Conservation (phyloP, 805 yeast species). For the Metschnikowia kunwiensis region DNA sequence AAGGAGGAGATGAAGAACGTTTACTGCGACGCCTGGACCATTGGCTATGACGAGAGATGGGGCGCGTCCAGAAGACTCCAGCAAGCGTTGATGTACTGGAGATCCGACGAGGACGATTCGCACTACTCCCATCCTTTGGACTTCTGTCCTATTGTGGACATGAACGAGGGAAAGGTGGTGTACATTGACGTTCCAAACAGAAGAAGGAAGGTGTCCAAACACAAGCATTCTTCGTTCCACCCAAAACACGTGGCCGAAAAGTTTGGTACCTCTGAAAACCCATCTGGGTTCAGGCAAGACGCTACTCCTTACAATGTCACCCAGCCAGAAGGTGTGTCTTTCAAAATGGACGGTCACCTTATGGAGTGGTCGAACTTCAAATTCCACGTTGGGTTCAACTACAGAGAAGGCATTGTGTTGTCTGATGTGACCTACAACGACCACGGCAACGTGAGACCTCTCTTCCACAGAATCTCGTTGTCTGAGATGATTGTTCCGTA, state of each 20-base stretch:
- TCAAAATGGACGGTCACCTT: slow-evolving; percentile 63
- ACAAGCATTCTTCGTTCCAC: slow-evolving; percentile 67
- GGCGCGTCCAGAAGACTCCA: slow-evolving; percentile 72
- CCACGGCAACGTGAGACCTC: slow-evolving; percentile 67
- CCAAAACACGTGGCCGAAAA: slow-evolving; percentile 60
- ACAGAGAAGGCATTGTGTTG: slow-evolving; percentile 80
- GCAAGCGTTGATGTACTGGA: slow-evolving; percentile 78
- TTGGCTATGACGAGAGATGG: slow-evolving; percentile 75
- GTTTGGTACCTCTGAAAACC: slow-evolving; percentile 48
- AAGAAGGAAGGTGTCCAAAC: slow-evolving; percentile 68
- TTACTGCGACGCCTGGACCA: slow-evolving; percentile 68
- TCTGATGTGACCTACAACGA: slow-evolving; percentile 73
- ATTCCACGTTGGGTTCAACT: slow-evolving; percentile 79
- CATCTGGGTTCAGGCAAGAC: slow-evolving; percentile 54
- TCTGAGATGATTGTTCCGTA: slow-evolving; percentile 86
- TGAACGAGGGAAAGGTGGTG: slow-evolving; percentile 64
- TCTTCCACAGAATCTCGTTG: slow-evolving; percentile 75
- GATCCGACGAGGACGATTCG: slow-evolving; percentile 73
- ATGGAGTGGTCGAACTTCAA: slow-evolving; percentile 77
- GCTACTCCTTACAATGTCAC: slow-evolving; percentile 65
- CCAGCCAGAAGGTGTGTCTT: slow-evolving; percentile 82
- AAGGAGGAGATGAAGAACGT: slow-evolving; percentile 56
- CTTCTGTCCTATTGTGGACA: slow-evolving; percentile 79
- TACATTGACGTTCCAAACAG: slow-evolving; percentile 72
- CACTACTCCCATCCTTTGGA: slow-evolving; percentile 75